Evolutionary conservation across 331 rosid genomes (phyloP), one percentile per base, ranked within the genome.

Genomic region (Quercus tomentella): DNA sequence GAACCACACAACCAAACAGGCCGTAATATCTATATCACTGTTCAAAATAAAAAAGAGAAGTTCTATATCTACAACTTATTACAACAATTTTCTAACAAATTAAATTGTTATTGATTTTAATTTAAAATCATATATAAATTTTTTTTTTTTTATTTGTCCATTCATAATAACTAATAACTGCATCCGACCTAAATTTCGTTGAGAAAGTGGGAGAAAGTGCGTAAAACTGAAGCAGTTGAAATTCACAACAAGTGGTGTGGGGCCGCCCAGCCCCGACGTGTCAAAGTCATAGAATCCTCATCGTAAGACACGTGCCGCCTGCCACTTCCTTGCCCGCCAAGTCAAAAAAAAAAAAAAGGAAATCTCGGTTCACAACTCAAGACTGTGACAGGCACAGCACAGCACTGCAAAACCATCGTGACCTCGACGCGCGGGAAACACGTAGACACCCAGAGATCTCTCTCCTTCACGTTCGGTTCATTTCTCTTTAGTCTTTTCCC

Each of bases 311-410:
- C 84, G 82, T 86, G 89, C 45, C 76, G 5, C 55, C 35, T 70
- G 5, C 41, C 8, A 18, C 73, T 83, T 70, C 20, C 89, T 76
- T 89, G 82, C 22, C 70, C 66, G 49, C 73, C 87, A 91, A 83
- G 92, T 85, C 83, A 83, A 75, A 67, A 79, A 73, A 6, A 33
- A 1, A 33, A 0, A 35, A 41, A 41, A 8, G 45, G 33, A 31
- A 26, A 82, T 30, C 22, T 73, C 56, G 45, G 2, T 41, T 41
- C 12, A 41, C 3, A 41, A 9, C 45, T 41, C 45, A 41, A 41
- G 12, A 41, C 45, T 8, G 45, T 41, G 45, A 49, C 54, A 3
- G 54, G 17, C 4, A 49, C 45, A 14, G 18, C 54, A 12, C 54
- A 61, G 52, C 10, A 33, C 5, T 1, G 16, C 41, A 30, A 51